These are phyloP conservation scores for Heliamphora exappendiculata DNA, from an alignment of 148 eudicot genomes.

Conservation along the genomic window DNA sequence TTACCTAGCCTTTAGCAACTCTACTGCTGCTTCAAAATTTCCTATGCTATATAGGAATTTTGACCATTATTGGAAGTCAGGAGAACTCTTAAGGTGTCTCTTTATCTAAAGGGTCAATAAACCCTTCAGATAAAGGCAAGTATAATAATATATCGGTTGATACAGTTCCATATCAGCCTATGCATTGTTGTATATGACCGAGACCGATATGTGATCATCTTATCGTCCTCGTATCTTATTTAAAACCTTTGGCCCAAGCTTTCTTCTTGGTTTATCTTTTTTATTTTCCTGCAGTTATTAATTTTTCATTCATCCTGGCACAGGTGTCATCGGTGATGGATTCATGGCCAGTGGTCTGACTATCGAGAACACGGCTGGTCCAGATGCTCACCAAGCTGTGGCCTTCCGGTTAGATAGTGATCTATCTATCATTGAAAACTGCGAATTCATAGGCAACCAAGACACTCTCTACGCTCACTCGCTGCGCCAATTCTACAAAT, in stretches of 20 bases:
- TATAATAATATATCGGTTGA: no score
- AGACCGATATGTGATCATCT: no score
- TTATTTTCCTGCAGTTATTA: neutral
- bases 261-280: neutral
- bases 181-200: no score
- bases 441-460: conserved; percentile 83
- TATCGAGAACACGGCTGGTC: conserved; percentile 78
- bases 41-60: neutral
- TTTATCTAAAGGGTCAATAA: no score
- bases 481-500: conserved; percentile 70
- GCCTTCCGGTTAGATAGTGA: conserved; percentile 89
- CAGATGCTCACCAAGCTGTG: conserved; percentile 74
- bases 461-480: conserved; percentile 86
- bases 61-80: neutral
- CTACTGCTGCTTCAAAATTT: no score
- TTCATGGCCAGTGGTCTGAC: conserved; percentile 84
- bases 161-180: no score
- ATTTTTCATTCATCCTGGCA: neutral
- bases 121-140: no score
- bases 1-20: neutral
- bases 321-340: conserved; percentile 74
- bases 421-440: conserved; percentile 56
- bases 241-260: no score
- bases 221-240: no score
- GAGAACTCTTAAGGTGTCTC: neutral